phyloP scores from a whole-genome alignment of 306 rosid genomes.

The Astragalus membranaceus region DNA sequence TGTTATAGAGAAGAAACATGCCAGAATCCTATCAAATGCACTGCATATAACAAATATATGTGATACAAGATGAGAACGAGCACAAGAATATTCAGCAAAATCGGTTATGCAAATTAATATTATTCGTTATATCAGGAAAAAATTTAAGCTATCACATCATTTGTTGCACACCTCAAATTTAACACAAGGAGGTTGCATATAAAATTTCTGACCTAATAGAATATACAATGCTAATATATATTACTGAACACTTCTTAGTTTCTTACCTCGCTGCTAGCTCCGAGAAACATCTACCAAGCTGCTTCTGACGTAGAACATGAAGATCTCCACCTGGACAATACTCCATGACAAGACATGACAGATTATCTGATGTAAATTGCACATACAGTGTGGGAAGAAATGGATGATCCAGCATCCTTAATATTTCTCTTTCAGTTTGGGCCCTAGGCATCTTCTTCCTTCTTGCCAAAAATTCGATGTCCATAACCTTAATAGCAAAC shows the following conservation, averaged over 20 bases:
- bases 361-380: constrained; percentile 84
- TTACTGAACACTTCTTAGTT: constrained; percentile 7
- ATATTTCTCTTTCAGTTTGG: constrained; percentile 92
- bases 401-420: constrained; percentile 94
- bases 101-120: neutral
- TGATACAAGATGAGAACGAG: neutral
- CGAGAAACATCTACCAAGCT: constrained; percentile 61
- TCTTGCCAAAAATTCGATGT: constrained; percentile 82
- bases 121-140: neutral
- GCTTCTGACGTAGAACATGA: constrained; percentile 93
- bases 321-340: constrained; percentile 99
- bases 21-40: neutral
- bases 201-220: neutral
- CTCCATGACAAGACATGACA: constrained; percentile 97
- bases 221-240: neutral
- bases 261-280: constrained; percentile 86
- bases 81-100: constrained; percentile 8
- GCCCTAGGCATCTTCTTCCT: constrained; percentile 97
- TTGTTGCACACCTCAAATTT: constrained; percentile 7
- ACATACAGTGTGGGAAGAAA: constrained; percentile 90
- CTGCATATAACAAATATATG: neutral
- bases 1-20: constrained; percentile 1
- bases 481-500: constrained; percentile 98
- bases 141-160: neutral
- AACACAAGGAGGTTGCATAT: neutral